These are phyloP conservation scores for Xylaria intraflava DNA, from an alignment of 495 filamentous ascomycete genomes.

Conservation along the genomic window DNA sequence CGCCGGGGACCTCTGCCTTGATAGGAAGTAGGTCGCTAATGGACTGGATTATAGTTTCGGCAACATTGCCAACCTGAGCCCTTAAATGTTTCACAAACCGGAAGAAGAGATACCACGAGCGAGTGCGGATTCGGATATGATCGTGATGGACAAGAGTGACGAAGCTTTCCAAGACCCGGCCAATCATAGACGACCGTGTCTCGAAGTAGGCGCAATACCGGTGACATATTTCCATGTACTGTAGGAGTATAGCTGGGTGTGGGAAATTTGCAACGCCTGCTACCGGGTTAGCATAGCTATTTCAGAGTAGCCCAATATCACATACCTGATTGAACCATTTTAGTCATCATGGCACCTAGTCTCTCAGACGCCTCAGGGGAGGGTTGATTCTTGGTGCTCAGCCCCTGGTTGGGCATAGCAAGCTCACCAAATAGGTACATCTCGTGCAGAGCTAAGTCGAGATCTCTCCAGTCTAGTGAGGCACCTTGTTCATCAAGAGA, in stretches of 20 bases:
- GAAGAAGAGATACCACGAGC: slow-evolving; percentile 95
- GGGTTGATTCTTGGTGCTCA: slow-evolving; percentile 75
- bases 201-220: slow-evolving; percentile 93
- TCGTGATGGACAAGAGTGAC: slow-evolving; percentile 82
- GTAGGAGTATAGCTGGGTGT: slow-evolving; percentile 85
- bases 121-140: slow-evolving; percentile 72
- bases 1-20: slow-evolving; percentile 74
- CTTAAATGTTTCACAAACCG: slow-evolving; percentile 87
- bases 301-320: background rate
- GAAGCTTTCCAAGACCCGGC: slow-evolving; percentile 84
- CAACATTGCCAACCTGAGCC: slow-evolving; percentile 75
- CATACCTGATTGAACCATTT: slow-evolving; percentile 88
- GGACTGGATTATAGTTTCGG: slow-evolving; percentile 83
- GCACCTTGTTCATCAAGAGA: slow-evolving; percentile 61
- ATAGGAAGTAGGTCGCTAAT: slow-evolving; percentile 82
- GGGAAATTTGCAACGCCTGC: slow-evolving; percentile 73
- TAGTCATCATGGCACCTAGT: slow-evolving; percentile 82
- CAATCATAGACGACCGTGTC: slow-evolving; percentile 66
- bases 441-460: slow-evolving; percentile 93
- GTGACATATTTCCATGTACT: slow-evolving; percentile 97
- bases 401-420: slow-evolving; percentile 72
- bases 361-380: slow-evolving; percentile 66
- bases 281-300: slow-evolving; percentile 7
- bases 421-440: slow-evolving; percentile 96
- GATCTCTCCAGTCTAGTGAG: slow-evolving; percentile 85